Evolutionary conservation across 305 asterid genomes (phyloP), one percentile per base, ranked within the genome.

Genomic region (Caryopteris hybrid): DNA sequence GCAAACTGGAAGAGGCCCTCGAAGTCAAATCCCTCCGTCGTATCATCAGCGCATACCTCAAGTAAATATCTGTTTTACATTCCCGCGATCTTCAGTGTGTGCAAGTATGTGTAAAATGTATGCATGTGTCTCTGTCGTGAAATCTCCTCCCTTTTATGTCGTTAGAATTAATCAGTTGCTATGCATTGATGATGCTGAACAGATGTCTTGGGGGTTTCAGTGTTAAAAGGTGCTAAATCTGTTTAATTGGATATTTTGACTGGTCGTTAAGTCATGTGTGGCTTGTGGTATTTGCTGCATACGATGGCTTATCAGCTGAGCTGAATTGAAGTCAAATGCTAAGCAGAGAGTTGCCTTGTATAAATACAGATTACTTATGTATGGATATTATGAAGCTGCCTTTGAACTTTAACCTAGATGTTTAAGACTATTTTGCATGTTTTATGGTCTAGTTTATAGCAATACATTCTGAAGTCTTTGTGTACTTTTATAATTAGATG

Each of bases 1-100:
- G 88, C 82, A 81, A 82, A 66, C 74, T 79, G 34, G 99, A 93
- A 83, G 88, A 81, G 79, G 96, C 95, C 39, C 87, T 90, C 43
- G 97, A 93, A 85, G 86, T 88, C 60, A 85, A 88, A 80, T 88
- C 99, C 46, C 95, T 93, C 54, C 87, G 95, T 21, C 99, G 97
- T 72, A 93, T 93, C 72, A 85, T 93, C 69, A 93, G 94, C 80
- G 97, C 99, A 27, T 93, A 85, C 81, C 95, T 90, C 84, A 90
- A 93, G 99, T 93, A 86, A 13, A 4, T 59, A 7, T 65, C 61
- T 75, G 0, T 61, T 45, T 17, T 17, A n/a, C 27, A 41, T 14
- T 31, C 18, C 8, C 54, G 1, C 67, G 46, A 9, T 11, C 64
- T 68, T 21, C 20, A 53, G 20, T 42, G 65, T 56, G 54, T 50